A percentile compares a stretch with the other conserved stretches of the same genome.
Conservation (phyloP, 768 basidiomycete species). For the Mycena maculata region DNA sequence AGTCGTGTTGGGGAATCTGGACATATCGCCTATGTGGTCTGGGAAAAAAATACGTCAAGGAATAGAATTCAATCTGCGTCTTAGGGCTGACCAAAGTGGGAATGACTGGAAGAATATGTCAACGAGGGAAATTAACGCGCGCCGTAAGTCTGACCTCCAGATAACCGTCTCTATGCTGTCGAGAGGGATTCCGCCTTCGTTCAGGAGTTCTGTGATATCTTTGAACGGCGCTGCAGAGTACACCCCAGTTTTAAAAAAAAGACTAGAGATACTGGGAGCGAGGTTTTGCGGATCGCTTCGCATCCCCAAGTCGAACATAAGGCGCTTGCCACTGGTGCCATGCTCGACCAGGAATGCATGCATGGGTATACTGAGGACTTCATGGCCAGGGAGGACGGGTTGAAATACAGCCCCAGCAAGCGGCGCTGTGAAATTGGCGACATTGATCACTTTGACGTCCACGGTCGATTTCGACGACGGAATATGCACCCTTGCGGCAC, state of each 20-base stretch:
- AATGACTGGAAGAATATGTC: not conserved
- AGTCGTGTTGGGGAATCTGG: conserved; percentile 32
- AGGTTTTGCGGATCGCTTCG: conserved; percentile 21
- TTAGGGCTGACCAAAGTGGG: not conserved
- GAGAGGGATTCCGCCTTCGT: conserved; percentile 4
- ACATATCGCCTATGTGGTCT: conserved; percentile 31
- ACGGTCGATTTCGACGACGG: not conserved
- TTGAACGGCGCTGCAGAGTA: not conserved
- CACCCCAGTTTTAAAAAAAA: not conserved
- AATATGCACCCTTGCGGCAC: no score
- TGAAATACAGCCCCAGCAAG: not conserved
- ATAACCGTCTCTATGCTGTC: conserved; percentile 17
- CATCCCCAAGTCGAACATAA: conserved; percentile 27
- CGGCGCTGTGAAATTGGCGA: not conserved
- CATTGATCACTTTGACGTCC: not conserved
- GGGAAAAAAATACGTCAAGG: no score
- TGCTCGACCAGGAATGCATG: conserved; percentile 26
- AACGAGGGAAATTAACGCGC: no score
- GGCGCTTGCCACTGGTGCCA: not conserved
- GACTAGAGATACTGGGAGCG: not conserved
- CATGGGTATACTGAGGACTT: conserved; percentile 1
- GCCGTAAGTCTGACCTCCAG: conserved; percentile 14
- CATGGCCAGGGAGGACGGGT: conserved; percentile 14
- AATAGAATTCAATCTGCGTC: not conserved
- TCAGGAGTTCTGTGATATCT: conserved; percentile 23